Evolutionary conservation across 179 eudicot species (phyloP), one percentile per base, ranked within the genome.

Genomic region (Kewa caespitosa): DNA sequence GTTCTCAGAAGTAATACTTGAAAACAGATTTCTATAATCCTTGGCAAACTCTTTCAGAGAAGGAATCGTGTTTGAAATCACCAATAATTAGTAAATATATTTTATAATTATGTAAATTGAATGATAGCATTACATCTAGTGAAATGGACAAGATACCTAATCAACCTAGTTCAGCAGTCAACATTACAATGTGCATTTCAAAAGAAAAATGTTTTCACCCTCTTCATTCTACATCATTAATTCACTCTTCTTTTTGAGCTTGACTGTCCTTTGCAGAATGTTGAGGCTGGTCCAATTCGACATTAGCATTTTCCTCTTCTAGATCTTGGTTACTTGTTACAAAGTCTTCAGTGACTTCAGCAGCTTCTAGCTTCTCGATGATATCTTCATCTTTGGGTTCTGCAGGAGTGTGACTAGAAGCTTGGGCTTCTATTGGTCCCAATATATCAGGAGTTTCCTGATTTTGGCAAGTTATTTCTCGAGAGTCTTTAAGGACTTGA

Each of bases 251-350:
- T 27, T 37, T 34, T 18, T 72, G 41, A 5, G 50, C 69, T 67
- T 38, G n/a, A 32, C 22, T 65, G 42, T 67, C 54, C 23, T 18
- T 33, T 27, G 32, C 31, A 27, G 43, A 22, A 73, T 74, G 73
- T 42, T 67, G 59, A 59, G 74, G 23, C 50, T 28, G 50, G 37
- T 76, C 60, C 38, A 41, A 28, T 63, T 36, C 15, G 12, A 23
- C 69, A 67, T 65, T 31, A 43, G 50, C 34, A 66, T 17, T 54
- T 18, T 67, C 28, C 23, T 69, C 82, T 11, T 70, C 70, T 77
- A 43, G 43, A 62, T 37, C 38, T 62, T 70, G 64, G 41, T 64
- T 52, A 22, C 42, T 61, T 33, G 61, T 50, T 36, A 34, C 32
- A 27, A 30, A 33, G 59, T 42, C 68, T 61, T 42, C 60, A 38